Evolutionary conservation across 2,329 filamentous ascomycete genomes (phyloP), one percentile per base, ranked within the genome.

Genomic region (Trichoderma lentiforme): DNA sequence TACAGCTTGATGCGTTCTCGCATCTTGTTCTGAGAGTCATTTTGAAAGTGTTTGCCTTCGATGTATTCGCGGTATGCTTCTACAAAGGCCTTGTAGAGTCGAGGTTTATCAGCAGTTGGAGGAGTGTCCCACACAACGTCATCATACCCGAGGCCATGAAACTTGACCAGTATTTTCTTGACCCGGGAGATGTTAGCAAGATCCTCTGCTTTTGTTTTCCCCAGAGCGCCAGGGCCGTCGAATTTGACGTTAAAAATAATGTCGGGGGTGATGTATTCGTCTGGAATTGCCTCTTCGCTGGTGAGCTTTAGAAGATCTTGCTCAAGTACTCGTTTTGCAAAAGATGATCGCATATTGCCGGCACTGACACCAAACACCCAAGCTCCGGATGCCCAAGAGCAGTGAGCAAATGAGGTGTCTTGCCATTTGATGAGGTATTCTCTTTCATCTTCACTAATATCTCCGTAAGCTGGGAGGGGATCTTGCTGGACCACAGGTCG

Each of bases 351-450:
- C 90, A 93, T 97, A 0, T 80, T 72, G 3, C 82, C 76, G 14
- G 87, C 83, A 18, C 89, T 88, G 11, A 92, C 86, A 6, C 94
- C 94, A 85, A 89, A 95, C 1, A 97, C 87, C 96, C 96, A 99
- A 18, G 92, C 87, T 14, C 95, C 96, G 11, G 94, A 90, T 86
- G 94, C 92, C 96, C 97, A 99, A 7, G 85, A 86, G 68, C 93
- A 93, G 74, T 93, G 91, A 74, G 91, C 92, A 77, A 98, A 97
- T 0, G 95, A 97, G 71, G 89, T 86, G 0, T 86, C 85, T 58
- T 92, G 90, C 93, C 95, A 98, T 79, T 96, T 97, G 76, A 99
- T 83, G 3, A 99, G 87, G 77, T 98, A 99, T 76, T 98, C 94
- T 75, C 95, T 95, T n/a, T 92, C 86, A 70, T 94, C 92, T 39